A percentile compares a stretch with the other conserved stretches of the same genome.
These are phyloP conservation scores for Aspergillus conjunctus DNA, from an alignment of 495 filamentous ascomycete genomes.

Conservation along the genomic window DNA sequence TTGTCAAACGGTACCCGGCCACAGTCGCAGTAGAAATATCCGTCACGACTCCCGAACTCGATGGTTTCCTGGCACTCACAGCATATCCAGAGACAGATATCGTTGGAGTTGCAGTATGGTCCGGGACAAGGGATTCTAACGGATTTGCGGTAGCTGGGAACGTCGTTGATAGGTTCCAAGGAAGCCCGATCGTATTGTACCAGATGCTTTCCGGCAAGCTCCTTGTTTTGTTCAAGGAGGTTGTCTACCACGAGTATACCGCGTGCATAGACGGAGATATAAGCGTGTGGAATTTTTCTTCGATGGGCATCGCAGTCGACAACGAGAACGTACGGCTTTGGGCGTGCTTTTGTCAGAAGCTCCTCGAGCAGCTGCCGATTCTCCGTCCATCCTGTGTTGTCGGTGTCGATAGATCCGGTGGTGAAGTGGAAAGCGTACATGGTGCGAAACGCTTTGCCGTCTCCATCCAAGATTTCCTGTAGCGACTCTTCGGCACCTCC, in stretches of 20 bases:
- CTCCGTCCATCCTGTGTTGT: conserved; percentile 1
- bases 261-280: conserved; percentile 2
- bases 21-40: conserved; percentile 17
- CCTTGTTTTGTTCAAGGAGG: conserved; percentile 14
- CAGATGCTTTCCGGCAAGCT: conserved; percentile 8
- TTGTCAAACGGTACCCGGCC: conserved; percentile 7
- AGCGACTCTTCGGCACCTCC: neutral
- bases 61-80: conserved; percentile 13
- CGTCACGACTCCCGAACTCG: conserved; percentile 14
- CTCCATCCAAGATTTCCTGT: conserved; percentile 2
- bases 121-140: conserved; percentile 11
- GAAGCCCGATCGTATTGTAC: conserved; percentile 4
- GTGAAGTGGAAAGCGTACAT: conserved; percentile 12
- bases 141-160: conserved; percentile 14
- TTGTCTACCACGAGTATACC: conserved; percentile 4
- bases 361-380: conserved; percentile 6
- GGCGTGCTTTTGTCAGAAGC: neutral
- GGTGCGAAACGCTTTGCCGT: neutral
- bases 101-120: conserved; percentile 5
- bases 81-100: conserved; percentile 10
- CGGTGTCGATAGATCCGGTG: neutral
- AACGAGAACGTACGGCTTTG: conserved; percentile 2
- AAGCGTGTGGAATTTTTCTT: neutral
- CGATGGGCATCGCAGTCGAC: neutral
- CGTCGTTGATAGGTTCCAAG: conserved; percentile 8